A percentile compares a stretch with the other conserved stretches of the same genome.
phyloP scores from a whole-genome alignment of 257 asterid species.

The Scutellaria barbata region DNA sequence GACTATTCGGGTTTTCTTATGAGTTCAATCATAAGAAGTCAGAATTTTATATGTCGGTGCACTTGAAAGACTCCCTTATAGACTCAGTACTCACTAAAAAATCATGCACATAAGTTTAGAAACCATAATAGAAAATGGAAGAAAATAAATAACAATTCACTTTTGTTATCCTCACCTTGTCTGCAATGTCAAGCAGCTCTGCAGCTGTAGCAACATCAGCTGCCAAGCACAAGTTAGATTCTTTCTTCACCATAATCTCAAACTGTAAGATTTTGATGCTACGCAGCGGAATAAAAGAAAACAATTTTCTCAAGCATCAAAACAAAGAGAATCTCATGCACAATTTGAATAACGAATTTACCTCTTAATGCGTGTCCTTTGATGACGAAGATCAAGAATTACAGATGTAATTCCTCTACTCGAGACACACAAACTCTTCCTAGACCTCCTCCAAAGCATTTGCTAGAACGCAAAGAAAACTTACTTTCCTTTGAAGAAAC shows the following conservation, averaged over 20 bases:
- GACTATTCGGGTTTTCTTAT: constrained; percentile 2
- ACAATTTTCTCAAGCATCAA: no score
- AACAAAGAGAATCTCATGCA: no score
- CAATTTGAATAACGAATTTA: no score
- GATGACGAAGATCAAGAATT: no score
- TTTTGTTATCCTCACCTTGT: constrained; percentile 60
- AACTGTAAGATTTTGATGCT: no score
- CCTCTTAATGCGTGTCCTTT: no score
- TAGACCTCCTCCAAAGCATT: no score
- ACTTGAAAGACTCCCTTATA: background rate
- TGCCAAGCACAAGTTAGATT: constrained; percentile 90
- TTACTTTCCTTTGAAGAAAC: no score
- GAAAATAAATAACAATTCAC: background rate
- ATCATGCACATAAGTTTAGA: constrained; percentile 7
- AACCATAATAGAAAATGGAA: constrained; percentile 20
- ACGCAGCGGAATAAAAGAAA: no score
- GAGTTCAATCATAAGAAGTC: constrained; percentile 30
- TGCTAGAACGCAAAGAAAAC: no score
- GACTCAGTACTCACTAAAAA: background rate
- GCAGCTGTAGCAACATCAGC: constrained; percentile 96
- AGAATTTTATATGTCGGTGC: background rate
- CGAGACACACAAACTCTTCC: no score
- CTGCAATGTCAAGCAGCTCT: constrained; percentile 89
- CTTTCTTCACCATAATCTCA: constrained; percentile 84
- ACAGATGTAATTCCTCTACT: no score